A percentile compares a stretch with the other conserved stretches of the same genome.
These are phyloP conservation scores for Pseudopyricularia cyperi DNA, from an alignment of 2,329 filamentous ascomycete species.

Conservation along the genomic window DNA sequence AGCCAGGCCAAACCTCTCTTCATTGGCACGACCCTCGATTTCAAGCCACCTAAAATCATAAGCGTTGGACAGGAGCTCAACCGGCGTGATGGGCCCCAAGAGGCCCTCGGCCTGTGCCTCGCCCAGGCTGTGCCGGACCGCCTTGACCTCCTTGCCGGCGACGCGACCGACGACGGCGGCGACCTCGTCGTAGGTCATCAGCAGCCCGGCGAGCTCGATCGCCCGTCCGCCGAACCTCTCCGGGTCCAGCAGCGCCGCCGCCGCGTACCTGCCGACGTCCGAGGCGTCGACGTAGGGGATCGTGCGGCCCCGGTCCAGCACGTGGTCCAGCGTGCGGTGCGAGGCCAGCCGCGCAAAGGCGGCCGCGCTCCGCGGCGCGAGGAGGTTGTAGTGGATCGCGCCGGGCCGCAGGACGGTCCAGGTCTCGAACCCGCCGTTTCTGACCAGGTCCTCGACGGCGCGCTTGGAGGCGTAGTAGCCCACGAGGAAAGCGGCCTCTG, in stretches of 20 bases:
- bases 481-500: conserved; percentile 6
- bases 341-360: conserved; percentile 17
- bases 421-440: conserved; percentile 12
- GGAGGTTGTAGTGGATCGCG: conserved; percentile 15
- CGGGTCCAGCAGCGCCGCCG: conserved; percentile 17
- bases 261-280: conserved; percentile 19
- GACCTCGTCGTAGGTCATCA: conserved; percentile 16
- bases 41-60: not conserved
- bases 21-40: too few relatives aligned
- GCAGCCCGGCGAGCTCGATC: conserved; percentile 17
- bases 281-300: conserved; percentile 15
- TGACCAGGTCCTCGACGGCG: conserved; percentile 19
- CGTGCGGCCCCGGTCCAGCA: conserved; percentile 8
- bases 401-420: conserved; percentile 21
- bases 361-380: conserved; percentile 7
- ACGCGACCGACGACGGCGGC: conserved; percentile 15
- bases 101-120: too few relatives aligned
- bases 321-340: conserved; percentile 15
- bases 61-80: not conserved
- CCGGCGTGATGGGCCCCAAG: not conserved
- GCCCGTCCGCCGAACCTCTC: conserved; percentile 15
- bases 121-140: conserved; percentile 6
- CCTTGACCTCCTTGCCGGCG: conserved; percentile 15
- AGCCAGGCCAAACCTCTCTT: not conserved
- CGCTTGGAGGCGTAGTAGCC: conserved; percentile 24